Conservation (phyloP, 164 flowering plant genomes). For the Umbilicus rupestris region DNA sequence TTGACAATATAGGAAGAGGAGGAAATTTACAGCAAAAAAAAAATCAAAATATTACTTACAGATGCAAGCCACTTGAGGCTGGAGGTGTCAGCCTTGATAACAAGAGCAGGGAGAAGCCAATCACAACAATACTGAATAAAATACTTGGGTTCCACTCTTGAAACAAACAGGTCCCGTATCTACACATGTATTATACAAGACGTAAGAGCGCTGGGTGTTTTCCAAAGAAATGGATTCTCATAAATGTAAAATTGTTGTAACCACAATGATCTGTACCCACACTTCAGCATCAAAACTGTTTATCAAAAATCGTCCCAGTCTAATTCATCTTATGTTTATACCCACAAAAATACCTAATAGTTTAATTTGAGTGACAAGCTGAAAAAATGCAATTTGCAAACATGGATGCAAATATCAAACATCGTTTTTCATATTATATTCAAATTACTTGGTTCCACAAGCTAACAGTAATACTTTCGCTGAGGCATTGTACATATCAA, state of each 20-base stretch:
- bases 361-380: background rate
- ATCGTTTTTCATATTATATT: too few species aligned
- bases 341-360: background rate
- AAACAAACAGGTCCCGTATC: slow-evolving; percentile 63
- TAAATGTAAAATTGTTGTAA: background rate
- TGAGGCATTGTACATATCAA: too few species aligned
- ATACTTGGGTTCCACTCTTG: slow-evolving; percentile 46
- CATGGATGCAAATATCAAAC: background rate
- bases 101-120: slow-evolving; percentile 91
- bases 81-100: slow-evolving; percentile 42
- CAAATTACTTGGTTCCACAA: too few species aligned
- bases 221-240: background rate
- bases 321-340: background rate
- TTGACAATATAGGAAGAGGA: background rate
- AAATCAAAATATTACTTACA: slow-evolving; percentile 25
- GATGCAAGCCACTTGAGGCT: slow-evolving; percentile 56
- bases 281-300: background rate
- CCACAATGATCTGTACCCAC: background rate
- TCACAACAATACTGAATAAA: slow-evolving; percentile 76
- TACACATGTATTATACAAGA: slow-evolving; percentile 21
- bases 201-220: background rate
- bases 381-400: background rate
- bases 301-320: background rate
- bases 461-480: too few species aligned
- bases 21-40: background rate